These are phyloP conservation scores for Solanum rostratum DNA, from an alignment of 257 asterid genomes.

Conservation along the genomic window DNA sequence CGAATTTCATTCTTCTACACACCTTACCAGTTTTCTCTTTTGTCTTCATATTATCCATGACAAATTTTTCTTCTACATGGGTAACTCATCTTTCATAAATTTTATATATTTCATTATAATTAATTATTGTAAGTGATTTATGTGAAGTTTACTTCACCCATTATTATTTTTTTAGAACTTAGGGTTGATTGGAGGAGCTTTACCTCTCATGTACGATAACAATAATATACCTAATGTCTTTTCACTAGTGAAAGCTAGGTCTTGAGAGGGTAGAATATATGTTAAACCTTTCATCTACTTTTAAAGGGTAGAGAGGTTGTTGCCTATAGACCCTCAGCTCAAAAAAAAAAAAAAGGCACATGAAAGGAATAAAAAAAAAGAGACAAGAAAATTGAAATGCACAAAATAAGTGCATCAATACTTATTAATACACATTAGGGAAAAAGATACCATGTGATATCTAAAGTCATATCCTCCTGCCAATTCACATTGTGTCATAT, in stretches of 20 bases:
- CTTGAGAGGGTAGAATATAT: neutral
- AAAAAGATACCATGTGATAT: no score
- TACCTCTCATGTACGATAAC: neutral
- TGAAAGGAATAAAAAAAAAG: neutral
- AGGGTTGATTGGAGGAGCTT: neutral
- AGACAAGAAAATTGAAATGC: no score
- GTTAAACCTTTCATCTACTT: neutral
- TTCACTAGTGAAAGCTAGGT: neutral
- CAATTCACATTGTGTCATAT: no score
- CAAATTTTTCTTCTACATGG: neutral
- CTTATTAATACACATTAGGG: no score
- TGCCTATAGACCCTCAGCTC: neutral
- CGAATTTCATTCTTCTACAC: neutral
- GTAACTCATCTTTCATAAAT: neutral
- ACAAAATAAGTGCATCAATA: neutral
- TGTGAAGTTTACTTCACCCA: neutral
- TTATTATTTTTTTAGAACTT: neutral
- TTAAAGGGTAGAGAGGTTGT: neutral
- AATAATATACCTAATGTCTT: no score
- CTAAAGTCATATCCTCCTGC: no score
- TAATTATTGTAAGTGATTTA: neutral
- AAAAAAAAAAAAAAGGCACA: no score
- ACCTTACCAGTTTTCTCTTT: no score
- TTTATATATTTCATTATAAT: neutral
- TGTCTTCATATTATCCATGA: no score